phyloP scores from a whole-genome alignment of 805 yeast genomes.

The Priceomyces melissophilus region DNA sequence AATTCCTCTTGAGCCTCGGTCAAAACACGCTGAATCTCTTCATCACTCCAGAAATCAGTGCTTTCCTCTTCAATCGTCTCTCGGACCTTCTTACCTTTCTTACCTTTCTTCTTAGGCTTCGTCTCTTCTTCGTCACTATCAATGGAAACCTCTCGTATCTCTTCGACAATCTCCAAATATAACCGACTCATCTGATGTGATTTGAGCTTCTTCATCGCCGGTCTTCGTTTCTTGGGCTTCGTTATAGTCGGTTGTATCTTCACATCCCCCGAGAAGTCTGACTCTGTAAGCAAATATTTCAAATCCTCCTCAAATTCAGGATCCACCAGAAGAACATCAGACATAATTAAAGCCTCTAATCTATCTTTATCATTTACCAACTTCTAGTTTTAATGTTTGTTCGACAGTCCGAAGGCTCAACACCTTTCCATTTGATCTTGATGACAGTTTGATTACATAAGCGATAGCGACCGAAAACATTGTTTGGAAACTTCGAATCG shows the following conservation, averaged over 20 bases:
- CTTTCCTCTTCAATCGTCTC: constrained; percentile 1
- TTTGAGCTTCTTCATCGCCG: constrained; percentile 4
- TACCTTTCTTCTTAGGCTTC: neutral
- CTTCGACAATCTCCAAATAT: constrained; percentile 24
- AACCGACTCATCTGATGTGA: constrained; percentile 10
- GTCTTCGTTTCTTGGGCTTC: neutral
- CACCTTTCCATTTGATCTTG: no score
- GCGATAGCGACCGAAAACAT: no score
- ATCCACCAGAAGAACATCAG: constrained; percentile 1
- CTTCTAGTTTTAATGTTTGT: no score
- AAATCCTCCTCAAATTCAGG: constrained; percentile 28
- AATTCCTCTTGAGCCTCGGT: no score
- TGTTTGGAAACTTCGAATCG: no score
- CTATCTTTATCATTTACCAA: no score
- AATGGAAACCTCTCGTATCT: constrained; percentile 25
- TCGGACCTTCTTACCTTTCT: neutral
- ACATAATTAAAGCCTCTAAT: no score
- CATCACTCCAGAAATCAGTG: neutral
- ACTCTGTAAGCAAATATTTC: constrained; percentile 22
- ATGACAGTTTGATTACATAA: no score
- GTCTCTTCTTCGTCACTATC: constrained; percentile 10
- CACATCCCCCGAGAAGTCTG: neutral
- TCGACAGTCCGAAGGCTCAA: no score
- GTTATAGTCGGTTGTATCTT: neutral
- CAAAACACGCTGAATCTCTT: no score